These are phyloP conservation scores for Metschnikowia matae DNA, from an alignment of 805 yeast genomes.

Conservation along the genomic window DNA sequence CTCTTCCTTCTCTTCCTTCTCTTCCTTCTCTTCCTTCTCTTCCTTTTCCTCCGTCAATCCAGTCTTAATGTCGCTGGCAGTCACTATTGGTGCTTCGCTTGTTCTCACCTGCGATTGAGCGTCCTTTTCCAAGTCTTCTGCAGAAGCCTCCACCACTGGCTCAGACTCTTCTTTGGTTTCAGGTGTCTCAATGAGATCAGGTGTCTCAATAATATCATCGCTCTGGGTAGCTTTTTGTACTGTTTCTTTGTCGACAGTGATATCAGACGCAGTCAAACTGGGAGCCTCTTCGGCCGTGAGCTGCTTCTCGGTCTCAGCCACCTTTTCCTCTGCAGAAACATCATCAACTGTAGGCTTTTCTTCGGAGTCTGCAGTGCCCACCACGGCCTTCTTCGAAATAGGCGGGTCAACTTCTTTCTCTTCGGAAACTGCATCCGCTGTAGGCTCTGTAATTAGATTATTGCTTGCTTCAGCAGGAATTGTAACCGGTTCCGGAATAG, in stretches of 20 bases:
- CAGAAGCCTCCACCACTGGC: slow-evolving; percentile 1
- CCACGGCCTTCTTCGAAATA: neutral
- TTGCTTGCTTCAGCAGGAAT: neutral
- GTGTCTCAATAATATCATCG: neutral
- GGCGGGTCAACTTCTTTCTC: neutral
- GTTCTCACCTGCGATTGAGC: slow-evolving; percentile 13
- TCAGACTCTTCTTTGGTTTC: neutral
- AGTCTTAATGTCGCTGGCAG: neutral
- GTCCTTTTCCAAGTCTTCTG: slow-evolving; percentile 18
- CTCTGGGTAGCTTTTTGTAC: neutral
- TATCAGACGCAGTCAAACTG: slow-evolving; percentile 5
- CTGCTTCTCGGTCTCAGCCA: slow-evolving; percentile 7
- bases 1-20: too few relatives aligned
- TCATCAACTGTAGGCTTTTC: slow-evolving; percentile 12
- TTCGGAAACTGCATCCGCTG: neutral
- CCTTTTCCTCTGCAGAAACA: slow-evolving; percentile 16
- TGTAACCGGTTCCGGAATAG: neutral
- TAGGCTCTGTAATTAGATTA: neutral
- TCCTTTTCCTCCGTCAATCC: neutral
- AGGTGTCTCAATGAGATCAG: neutral
- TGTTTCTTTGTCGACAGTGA: neutral
- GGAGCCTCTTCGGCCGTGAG: slow-evolving; percentile 6
- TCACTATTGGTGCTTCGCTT: slow-evolving; percentile 4
- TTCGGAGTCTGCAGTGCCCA: too few relatives aligned
- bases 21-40: too few relatives aligned